phyloP scores from a whole-genome alignment of 1,284 basidiomycete species.

The Ganoderma lucidum region DNA sequence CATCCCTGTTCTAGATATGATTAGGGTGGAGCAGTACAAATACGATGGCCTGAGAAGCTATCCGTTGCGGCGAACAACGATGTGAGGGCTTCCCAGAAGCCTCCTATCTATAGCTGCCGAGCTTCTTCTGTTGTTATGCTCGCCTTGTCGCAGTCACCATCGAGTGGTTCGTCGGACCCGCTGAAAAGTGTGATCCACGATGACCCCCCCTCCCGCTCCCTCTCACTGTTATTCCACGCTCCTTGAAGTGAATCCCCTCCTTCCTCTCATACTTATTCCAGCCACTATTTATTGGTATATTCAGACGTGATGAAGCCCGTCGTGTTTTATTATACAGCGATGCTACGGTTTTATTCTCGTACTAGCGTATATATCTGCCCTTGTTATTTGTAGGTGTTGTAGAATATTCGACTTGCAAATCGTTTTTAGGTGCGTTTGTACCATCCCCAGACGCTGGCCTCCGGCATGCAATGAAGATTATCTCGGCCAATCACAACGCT shows the following conservation, averaged over 20 bases:
- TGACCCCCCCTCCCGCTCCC: background rate
- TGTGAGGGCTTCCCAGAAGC: background rate
- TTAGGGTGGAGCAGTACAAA: background rate
- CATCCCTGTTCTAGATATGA: background rate
- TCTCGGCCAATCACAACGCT: no score
- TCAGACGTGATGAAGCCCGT: constrained; percentile 1
- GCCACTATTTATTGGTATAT: background rate
- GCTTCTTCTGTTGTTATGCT: background rate
- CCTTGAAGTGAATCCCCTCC: background rate
- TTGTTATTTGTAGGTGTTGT: background rate
- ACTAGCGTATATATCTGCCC: background rate
- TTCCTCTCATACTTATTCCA: background rate
- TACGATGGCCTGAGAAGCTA: background rate
- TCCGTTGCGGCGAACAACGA: background rate
- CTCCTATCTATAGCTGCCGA: background rate
- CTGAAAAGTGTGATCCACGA: background rate
- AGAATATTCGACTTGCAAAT: no score
- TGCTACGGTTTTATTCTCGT: background rate
- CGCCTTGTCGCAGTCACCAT: background rate
- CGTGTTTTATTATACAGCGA: background rate
- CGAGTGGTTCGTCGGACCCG: background rate
- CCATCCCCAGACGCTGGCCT: no score
- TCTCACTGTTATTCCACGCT: background rate
- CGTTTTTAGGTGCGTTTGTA: no score
- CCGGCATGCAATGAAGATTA: no score